Percentiles rank a stretch among this genome's conserved stretches.
These are phyloP conservation scores for Phyllosticta paracitricarpa DNA, from an alignment of 2,329 filamentous ascomycete species.

Conservation along the genomic window DNA sequence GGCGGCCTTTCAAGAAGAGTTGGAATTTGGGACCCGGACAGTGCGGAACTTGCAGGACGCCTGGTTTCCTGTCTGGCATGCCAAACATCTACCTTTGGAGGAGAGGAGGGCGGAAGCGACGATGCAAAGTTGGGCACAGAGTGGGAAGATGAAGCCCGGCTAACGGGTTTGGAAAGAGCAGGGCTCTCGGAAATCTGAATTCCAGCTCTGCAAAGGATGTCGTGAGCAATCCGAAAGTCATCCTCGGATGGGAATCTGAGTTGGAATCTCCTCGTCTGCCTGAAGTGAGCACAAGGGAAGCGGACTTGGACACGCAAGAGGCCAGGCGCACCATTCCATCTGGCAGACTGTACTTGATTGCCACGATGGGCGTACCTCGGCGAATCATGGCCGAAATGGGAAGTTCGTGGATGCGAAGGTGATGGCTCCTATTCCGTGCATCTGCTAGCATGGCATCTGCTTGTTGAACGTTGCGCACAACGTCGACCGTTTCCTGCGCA, in stretches of 20 bases:
- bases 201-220: not conserved
- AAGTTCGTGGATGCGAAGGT: constrained; percentile 29
- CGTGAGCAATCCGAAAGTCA: constrained; percentile 27
- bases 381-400: constrained; percentile 35
- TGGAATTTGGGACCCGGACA: not conserved
- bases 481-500: constrained; percentile 22
- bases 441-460: constrained; percentile 14
- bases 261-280: constrained; percentile 34
- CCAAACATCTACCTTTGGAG: not conserved
- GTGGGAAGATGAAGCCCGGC: not conserved
- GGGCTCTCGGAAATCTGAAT: not conserved
- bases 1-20: not conserved
- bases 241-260: constrained; percentile 30
- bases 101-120: not conserved
- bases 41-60: not conserved
- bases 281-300: not conserved
- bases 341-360: constrained; percentile 30
- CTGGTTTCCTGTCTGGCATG: not conserved
- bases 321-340: constrained; percentile 23
- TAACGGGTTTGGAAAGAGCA: not conserved
- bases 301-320: no score
- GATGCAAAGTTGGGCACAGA: not conserved
- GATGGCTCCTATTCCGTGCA: constrained; percentile 15
- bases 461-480: constrained; percentile 17
- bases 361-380: constrained; percentile 23